Base-by-base conservation (phyloP, 331 rosid genomes). In the Telfairia occidentalis region DNA sequence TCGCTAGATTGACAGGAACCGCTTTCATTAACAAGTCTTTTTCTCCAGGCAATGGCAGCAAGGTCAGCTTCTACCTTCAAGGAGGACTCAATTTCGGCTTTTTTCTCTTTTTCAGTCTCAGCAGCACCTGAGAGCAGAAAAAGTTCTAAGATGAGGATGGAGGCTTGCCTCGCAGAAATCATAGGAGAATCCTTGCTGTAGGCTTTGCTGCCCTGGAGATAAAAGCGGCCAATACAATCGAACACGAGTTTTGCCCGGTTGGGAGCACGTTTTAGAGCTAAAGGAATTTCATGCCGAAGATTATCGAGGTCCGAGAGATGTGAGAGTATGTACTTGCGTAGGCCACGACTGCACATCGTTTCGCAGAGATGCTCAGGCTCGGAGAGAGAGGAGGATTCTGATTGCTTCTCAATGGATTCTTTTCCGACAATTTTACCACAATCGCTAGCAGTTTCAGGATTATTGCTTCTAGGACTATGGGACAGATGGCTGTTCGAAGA, bases 201-300 rank as follows among this genome's bases (percentile, higher is more conserved):
- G 9, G 89, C 89, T 63, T 70, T 88, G 19, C 84, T 88, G 13
- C 92, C 89, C 67, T 88, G 89, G 15, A 88, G 81, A 54, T 54
- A 88, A 79, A 88, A 88, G 80, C 86, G 78, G 11, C 89, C 92
- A 43, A 85, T 82, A 81, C 88, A 82, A 7, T 85, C 92, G 23
- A 88, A 80, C 12, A 88, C 92, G 4, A 88, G 82, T 54, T 77
- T 84, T 3, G 82, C 71, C 9, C 88, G 88, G 7, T 74, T 81
- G 30, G 84, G 86, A 7, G 89, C 84, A 29, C 50, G 37, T 86
- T 78, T 84, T 55, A 88, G 77, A 28, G 89, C 89, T 16, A 4
- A 30, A 4, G 89, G 88, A 29, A 88, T 77, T 61, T 80, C 19
- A 48, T 76, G 81, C 37, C 81, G 79, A 42, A 88, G 89, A 30